A percentile compares a stretch with the other conserved stretches of the same genome.
phyloP scores from a whole-genome alignment of 305 asterid species.

The Plantago lanceolata region DNA sequence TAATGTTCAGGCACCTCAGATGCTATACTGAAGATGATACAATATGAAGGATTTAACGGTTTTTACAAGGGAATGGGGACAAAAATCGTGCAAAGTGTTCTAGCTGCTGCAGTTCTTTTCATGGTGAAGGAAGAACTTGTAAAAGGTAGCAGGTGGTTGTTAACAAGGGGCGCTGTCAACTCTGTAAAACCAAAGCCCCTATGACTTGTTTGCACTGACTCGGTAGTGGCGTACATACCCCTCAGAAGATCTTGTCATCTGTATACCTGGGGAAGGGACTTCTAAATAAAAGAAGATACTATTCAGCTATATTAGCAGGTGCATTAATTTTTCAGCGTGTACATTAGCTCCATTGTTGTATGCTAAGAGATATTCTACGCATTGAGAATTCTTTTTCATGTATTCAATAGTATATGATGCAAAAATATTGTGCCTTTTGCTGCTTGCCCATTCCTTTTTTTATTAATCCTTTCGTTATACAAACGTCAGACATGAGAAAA shows the following conservation, averaged over 20 bases:
- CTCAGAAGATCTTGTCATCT: neutral
- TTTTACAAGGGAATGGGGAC: conserved; percentile 96
- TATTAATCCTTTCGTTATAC: no score
- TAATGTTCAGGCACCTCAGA: conserved; percentile 69
- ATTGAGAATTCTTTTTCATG: neutral
- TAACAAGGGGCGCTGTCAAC: conserved; percentile 37
- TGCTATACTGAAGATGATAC: conserved; percentile 83
- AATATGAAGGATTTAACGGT: conserved; percentile 70
- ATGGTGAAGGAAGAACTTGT: conserved; percentile 98
- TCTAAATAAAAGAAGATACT: conserved; percentile 21
- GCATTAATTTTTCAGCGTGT: conserved; percentile 10
- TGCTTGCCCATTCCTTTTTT: no score
- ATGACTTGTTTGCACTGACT: conserved; percentile 12
- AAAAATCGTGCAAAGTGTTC: conserved; percentile 85
- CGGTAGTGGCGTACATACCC: neutral
- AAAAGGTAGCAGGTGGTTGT: conserved; percentile 69
- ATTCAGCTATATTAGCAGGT: conserved; percentile 14
- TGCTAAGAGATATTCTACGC: conserved; percentile 18
- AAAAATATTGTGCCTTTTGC: no score
- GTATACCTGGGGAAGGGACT: neutral
- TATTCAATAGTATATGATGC: no score
- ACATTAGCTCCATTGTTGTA: conserved; percentile 20
- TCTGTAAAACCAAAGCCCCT: conserved; percentile 32
- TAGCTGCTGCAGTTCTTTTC: conserved; percentile 94
- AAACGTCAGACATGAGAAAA: no score